Base-by-base conservation (phyloP, 768 basidiomycete species). In the Botryobasidium botryosum region DNA sequence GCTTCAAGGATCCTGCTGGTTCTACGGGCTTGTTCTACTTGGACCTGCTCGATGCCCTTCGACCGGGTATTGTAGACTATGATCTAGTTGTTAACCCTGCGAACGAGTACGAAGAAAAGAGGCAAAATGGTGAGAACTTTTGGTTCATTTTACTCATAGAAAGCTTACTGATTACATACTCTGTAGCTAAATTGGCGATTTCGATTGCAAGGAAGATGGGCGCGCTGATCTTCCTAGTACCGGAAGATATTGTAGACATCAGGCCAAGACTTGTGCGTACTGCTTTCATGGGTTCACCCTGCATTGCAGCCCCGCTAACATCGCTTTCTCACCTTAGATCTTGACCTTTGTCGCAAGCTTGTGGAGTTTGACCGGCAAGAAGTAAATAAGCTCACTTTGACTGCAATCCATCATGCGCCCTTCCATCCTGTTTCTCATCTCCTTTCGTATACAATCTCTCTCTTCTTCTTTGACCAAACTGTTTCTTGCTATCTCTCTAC, bases 131-230 rank as follows among this genome's bases (percentile, higher is more conserved):
- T 92, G 48, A 17, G 75, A 62, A 4, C 3, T 31, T 49, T n/a
- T 43, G 4, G n/a, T 39, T 29, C 32, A n/a, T 32, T 41, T 20
- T 13, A 15, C 38, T 40, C 13, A 15, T 17, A 6, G 12, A 17
- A 39, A 29, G 36, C 41, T 43, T 24, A 21, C 41, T 56, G 20
- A 52, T 37, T 39, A 18, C n/a, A 42, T 17, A 28, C 24, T 32
- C 17, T 47, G 6, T 51, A 94, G 91, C 91, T 13, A 96, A 96
- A 73, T 63, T 96, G 51, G 92, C 88, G 6, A 96, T 97, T 54
- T 96, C 92, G 2, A 96, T 97, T 53, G 91, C 92, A n/a, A 71
- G 92, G 56, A 97, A 97, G 71, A 79, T 91, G 79, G 85, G 87
- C 44, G 85, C 86, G 4, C 62, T 94, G 53, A 96, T 96, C 55